These are phyloP conservation scores for Epichloe brachyelytri DNA, from an alignment of 2,329 filamentous ascomycete species.

Conservation along the genomic window DNA sequence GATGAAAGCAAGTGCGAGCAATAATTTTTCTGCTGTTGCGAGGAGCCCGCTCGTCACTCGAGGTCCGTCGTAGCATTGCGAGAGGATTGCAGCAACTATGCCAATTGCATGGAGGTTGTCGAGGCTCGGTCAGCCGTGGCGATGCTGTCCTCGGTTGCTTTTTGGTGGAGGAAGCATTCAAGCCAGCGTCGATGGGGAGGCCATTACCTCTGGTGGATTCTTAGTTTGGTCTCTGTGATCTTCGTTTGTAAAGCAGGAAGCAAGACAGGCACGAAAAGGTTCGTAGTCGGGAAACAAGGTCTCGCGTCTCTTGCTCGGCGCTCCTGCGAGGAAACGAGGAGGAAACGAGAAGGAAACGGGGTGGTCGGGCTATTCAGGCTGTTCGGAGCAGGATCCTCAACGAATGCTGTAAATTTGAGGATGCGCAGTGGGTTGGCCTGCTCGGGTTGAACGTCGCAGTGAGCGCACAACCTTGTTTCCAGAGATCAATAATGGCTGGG, in stretches of 20 bases:
- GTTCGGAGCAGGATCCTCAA: not conserved
- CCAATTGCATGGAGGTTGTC: slow-evolving; percentile 3
- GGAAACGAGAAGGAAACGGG: not conserved
- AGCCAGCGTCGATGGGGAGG: not conserved
- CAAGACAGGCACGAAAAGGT: not conserved
- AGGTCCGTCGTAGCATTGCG: slow-evolving; percentile 51
- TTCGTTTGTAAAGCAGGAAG: not conserved
- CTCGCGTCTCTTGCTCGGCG: not conserved
- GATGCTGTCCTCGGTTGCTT: slow-evolving; percentile 1
- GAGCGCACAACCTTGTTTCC: not conserved
- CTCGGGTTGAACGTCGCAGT: not conserved
- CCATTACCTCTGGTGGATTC: not conserved
- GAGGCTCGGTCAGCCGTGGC: not conserved
- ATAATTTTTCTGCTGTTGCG: slow-evolving; percentile 28
- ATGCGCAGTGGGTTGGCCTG: not conserved
- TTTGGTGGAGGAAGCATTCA: slow-evolving; percentile 2
- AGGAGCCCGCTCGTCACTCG: slow-evolving; percentile 40
- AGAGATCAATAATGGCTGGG: not conserved
- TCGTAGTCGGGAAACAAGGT: not conserved
- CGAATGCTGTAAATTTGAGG: not conserved
- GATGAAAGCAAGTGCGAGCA: slow-evolving; percentile 44
- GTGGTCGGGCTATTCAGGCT: not conserved
- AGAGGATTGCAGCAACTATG: not conserved
- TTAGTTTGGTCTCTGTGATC: not conserved
- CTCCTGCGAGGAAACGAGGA: not conserved